Evolutionary conservation across 441 rosid species (phyloP).

Genomic region (Adansonia rubrostipa): DNA sequence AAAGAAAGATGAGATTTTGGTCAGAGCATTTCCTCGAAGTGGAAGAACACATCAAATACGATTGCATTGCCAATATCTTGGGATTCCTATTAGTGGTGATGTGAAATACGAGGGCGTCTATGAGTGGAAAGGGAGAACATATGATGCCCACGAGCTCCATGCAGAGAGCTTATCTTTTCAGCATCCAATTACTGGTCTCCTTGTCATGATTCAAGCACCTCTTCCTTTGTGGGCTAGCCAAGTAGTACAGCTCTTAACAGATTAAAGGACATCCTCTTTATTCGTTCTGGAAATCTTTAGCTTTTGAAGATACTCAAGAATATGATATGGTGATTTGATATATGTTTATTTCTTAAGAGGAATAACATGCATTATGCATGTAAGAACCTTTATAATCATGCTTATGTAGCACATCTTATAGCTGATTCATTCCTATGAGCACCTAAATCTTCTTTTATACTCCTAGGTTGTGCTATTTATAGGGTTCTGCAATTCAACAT

Average conservation of each 20-base stretch:
- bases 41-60: slow-evolving; percentile 97
- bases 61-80: slow-evolving; percentile 88
- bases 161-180: slow-evolving; percentile 82
- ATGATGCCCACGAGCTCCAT: slow-evolving; percentile 75
- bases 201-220: slow-evolving; percentile 55
- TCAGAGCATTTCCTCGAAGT: slow-evolving; percentile 77
- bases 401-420: background rate
- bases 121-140: slow-evolving; percentile 65
- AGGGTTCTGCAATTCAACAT: background rate
- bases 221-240: slow-evolving; percentile 65
- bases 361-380: background rate
- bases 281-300: background rate
- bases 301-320: slow-evolving; percentile 12
- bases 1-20: slow-evolving; percentile 59
- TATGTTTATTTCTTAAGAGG: background rate
- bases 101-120: slow-evolving; percentile 83
- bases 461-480: background rate
- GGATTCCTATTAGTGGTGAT: slow-evolving; percentile 84
- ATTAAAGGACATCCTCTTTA: slow-evolving; percentile 4
- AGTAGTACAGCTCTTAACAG: slow-evolving; percentile 29
- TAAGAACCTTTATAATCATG: background rate
- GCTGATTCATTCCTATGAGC: background rate
- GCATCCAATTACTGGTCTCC: slow-evolving; percentile 64
- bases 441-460: background rate
- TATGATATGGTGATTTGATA: background rate